Evolutionary conservation across 2,329 filamentous ascomycete genomes (phyloP), one percentile per base, ranked within the genome.

Genomic region (Nemania serpens): DNA sequence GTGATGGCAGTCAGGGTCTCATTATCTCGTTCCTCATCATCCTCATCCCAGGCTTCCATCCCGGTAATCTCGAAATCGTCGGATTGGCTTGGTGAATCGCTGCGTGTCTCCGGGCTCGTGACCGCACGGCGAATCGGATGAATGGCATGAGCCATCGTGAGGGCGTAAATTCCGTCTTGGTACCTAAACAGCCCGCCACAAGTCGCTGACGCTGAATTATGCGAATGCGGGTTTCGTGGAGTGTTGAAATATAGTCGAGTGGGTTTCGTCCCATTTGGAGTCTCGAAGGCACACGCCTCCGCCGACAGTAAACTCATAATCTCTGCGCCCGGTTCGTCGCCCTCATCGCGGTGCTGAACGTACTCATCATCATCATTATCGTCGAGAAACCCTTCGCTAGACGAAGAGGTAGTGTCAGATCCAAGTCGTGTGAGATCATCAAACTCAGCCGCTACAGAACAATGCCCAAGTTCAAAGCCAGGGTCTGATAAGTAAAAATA

Each of bases 51-150:
- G 6, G 59, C 55, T 7, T 55, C 59, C 49, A 59, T 57, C 0
- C 59, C 62, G 0, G 62, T 64, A 34, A 64, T 57, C 45, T 64
- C 62, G 37, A 57, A 62, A 50, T 62, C 59, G 34, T 59, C 56
- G 1, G 58, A 58, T 15, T 52, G 20, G 25, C 50, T 62, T 45
- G 51, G 48, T 15, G 51, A 48, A 15, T 56, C 59, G 37, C 25
- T 33, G n/a, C 36, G n/a, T 1, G 42, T 12, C 25, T 49, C 36
- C 5, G 6, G 33, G 36, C 18, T 36, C 25, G 13, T 42, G n/a
- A n/a, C 18, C 18, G 25, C n/a, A 22, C 15, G 36, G n/a, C 18
- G 41, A 58, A 17, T 20, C 12, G 55, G 59, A 13, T 22, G 17
- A 42, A 64, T 42, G 20, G 59, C 52, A 43, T 64, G 62, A 10